phyloP scores from a whole-genome alignment of 192 early-diverging fungal species.

The Piromyces sp. region DNA sequence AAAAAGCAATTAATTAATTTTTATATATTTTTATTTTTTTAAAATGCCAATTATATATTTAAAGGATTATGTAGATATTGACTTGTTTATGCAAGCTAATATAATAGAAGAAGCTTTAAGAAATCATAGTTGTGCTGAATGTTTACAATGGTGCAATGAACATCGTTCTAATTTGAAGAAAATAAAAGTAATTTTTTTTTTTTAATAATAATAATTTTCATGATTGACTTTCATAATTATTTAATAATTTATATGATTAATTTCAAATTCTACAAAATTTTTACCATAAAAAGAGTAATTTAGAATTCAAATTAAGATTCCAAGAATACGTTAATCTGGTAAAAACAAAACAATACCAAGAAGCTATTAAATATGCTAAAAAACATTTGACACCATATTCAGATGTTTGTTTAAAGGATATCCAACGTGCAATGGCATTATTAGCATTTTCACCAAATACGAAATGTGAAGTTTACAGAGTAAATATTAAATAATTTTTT shows the following conservation, averaged over 20 bases:
- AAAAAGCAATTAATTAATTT: too few species aligned
- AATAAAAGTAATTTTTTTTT: constrained; percentile 63
- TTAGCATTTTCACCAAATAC: constrained; percentile 70
- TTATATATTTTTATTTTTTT: too few species aligned
- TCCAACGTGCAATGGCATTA: constrained; percentile 78
- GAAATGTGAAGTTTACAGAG: constrained; percentile 62
- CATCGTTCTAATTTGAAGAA: constrained; percentile 78
- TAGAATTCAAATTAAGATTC: constrained; percentile 89
- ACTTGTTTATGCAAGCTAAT: constrained; percentile 69
- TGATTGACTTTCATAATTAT: too few species aligned
- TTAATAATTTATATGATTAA: too few species aligned
- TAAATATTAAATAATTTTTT: too few species aligned
- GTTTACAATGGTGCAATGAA: constrained; percentile 84
- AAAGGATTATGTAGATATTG: constrained; percentile 79
- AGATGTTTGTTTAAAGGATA: constrained; percentile 54
- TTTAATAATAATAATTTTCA: too few species aligned
- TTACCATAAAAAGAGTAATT: constrained; percentile 46
- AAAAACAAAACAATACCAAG: constrained; percentile 32
- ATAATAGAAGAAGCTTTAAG: constrained; percentile 64
- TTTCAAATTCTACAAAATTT: not conserved
- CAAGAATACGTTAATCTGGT: constrained; percentile 91
- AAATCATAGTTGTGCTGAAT: constrained; percentile 63
- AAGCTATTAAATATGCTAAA: constrained; percentile 71
- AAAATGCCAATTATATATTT: too few species aligned
- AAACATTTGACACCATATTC: constrained; percentile 68